Evolutionary conservation across 768 basidiomycete genomes (phyloP), one percentile per base, ranked within the genome.

Genomic region (Roridomyces roridus): DNA sequence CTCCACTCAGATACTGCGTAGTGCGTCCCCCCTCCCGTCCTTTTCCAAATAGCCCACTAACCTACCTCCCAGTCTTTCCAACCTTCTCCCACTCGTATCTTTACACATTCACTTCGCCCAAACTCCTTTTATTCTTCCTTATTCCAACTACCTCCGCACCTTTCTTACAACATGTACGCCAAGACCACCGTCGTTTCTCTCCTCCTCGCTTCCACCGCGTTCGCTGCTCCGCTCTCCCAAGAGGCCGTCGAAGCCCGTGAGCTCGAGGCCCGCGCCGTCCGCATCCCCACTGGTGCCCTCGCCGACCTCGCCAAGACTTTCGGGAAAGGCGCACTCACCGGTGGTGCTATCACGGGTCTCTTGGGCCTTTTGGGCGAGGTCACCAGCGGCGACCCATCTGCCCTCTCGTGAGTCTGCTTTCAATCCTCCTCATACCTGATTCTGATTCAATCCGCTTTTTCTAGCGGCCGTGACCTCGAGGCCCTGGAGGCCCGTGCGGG

Each of bases 1-100:
- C 36, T 41, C 44, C n/a, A 25, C 53, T 25, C 47, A 57, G 56
- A 57, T 57, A 57, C 56, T 57, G 56, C 20, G 56, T 57, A 57
- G 56, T 57, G n/a, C 41, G 56, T 50, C 18, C 9, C 18, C 55
- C 6, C n/a, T n/a, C n/a, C 2, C n/a, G 4, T 14, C 18, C 6
- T 25, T 18, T 17, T 1, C 10, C 20, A 25, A n/a, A 20, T n/a
- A n/a, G n/a, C n/a, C n/a, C n/a, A n/a, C n/a, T 57, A 1, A 50
- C 26, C 40, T 37, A 9, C 34, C 26, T 51, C 26, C 40, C 7
- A 49, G 47, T 44, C 55, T 50, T 50, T 48, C 51, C 51, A 42
- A 51, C 40, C 24, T 51, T 41, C 49, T 44, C 40, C 35, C 31
- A 23, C 44, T 57, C 45, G 49, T 49, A 57, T 51, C 31, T 25